Evolutionary conservation across 352 stramenopile species (phyloP), one percentile per base, ranked within the genome.

Genomic region (Aphanomyces stellatus): DNA sequence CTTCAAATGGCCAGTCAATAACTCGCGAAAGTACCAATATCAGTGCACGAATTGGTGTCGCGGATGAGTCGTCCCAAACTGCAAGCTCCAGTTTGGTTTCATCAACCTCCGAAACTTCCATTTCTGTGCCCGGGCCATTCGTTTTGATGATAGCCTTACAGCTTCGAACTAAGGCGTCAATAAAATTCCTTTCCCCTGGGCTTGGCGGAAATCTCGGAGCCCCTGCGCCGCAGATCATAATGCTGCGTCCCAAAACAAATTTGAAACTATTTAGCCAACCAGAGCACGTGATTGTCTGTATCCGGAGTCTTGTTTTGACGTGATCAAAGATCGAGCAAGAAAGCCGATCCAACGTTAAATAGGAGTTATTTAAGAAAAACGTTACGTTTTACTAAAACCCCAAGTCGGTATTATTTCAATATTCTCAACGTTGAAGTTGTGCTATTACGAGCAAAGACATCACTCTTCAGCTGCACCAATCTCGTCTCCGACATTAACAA

Each of bases 1-100:
- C 80, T 72, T 95, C 87, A 69, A 90, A 85, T 24, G 83, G 79
- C 87, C 87, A 95, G 7, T 81, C 80, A 13, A 79, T 78, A 17
- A 93, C 71, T 19, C 80, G 90, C 64, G 80, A 79, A 43, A 95
- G 70, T 51, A 92, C 63, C 31, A 77, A 76, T 40, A 72, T 69
- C 27, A 95, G 70, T 4, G 75, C 40, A 11, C 48, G 34, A 5
- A 57, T 4, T 3, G 46, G 19, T 5, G 30, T 7, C 4, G 22
- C 10, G n/a, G n/a, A n/a, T n/a, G n/a, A 46, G 37, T 46, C n/a
- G 37, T 46, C n/a, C 1, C n/a, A n/a, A 19, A 19, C 37, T 46
- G 11, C 13, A 19, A 46, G 37, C 37, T 19, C 13, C 11, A 46
- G 2, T n/a, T 46, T 46, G 15, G 34, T n/a, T 24, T 33, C 57